A percentile compares a stretch with the other conserved stretches of the same genome.
Evolutionary conservation across 2,329 filamentous ascomycete genomes (phyloP).

Genomic region (Trichophyton schoenleinii): DNA sequence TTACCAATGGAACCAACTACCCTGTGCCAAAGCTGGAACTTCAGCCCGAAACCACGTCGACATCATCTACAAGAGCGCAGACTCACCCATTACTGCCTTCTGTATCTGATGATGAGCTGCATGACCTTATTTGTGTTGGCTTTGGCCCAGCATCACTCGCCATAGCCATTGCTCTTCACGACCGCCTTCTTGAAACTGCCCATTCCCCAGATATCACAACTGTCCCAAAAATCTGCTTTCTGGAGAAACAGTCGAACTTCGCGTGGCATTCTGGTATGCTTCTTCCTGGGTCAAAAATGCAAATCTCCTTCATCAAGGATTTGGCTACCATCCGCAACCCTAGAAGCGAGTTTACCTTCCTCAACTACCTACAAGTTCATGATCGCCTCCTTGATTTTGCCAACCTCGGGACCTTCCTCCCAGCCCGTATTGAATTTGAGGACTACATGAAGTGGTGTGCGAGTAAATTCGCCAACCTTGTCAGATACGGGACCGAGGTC

Average conservation of each 20-base stretch:
- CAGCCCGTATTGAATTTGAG: constrained; percentile 76
- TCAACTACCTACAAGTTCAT: constrained; percentile 81
- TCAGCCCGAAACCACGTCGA: not conserved
- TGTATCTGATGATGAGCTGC: constrained; percentile 50
- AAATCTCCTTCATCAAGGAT: constrained; percentile 95
- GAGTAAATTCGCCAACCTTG: constrained; percentile 57
- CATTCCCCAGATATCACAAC: constrained; percentile 25
- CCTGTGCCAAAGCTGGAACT: not conserved
- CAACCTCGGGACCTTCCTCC: constrained; percentile 80
- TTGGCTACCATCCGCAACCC: constrained; percentile 81
- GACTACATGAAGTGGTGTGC: constrained; percentile 94
- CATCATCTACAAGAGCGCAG: not conserved
- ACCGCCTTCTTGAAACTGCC: constrained; percentile 47
- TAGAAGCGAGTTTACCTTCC: constrained; percentile 80
- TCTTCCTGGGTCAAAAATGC: constrained; percentile 84
- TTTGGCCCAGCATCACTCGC: constrained; percentile 87
- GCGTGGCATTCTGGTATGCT: constrained; percentile 95
- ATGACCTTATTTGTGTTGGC: constrained; percentile 80
- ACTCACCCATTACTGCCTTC: constrained; percentile 30
- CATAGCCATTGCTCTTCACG: constrained; percentile 77
- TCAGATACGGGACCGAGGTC: constrained; percentile 68
- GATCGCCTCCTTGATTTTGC: constrained; percentile 77
- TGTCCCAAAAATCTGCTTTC: constrained; percentile 63
- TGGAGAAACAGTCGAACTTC: constrained; percentile 73
- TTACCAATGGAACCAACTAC: not conserved